Evolutionary conservation across 805 yeast genomes (phyloP).

Genomic region (Lachancea sp.): DNA sequence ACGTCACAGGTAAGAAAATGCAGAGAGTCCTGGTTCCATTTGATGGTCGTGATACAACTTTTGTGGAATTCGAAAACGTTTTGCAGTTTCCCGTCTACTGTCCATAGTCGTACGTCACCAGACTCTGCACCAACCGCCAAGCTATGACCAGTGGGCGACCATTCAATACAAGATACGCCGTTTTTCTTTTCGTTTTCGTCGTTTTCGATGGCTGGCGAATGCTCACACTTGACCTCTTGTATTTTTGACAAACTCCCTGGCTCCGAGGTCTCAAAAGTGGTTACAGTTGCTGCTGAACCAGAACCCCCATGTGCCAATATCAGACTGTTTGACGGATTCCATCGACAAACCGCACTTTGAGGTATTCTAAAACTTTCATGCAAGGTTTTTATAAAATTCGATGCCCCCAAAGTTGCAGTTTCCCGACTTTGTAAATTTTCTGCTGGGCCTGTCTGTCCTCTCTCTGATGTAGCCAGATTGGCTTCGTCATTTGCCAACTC

Average conservation of each 20-base stretch:
- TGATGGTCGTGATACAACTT: conserved; percentile 47
- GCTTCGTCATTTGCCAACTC: conserved; percentile 21
- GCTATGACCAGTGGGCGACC: conserved; percentile 63
- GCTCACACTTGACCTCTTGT: conserved; percentile 22
- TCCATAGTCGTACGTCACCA: conserved; percentile 81
- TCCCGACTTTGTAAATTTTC: background rate
- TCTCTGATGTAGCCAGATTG: background rate
- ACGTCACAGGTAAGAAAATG: conserved; percentile 55
- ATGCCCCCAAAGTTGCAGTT: conserved; percentile 7
- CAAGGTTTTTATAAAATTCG: conserved; percentile 34
- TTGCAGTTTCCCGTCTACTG: conserved; percentile 57
- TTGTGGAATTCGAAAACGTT: conserved; percentile 49
- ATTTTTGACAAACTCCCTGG: conserved; percentile 4
- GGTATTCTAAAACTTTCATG: conserved; percentile 36
- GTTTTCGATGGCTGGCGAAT: conserved; percentile 27
- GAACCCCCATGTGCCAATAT: conserved; percentile 52
- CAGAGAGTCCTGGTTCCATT: conserved; percentile 56
- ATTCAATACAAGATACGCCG: conserved; percentile 37
- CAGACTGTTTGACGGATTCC: conserved; percentile 47
- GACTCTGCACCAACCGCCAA: conserved; percentile 58
- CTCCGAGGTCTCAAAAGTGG: conserved; percentile 29
- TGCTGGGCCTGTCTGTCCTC: too few species aligned
- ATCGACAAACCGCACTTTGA: conserved; percentile 42
- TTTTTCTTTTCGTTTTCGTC: conserved; percentile 16
- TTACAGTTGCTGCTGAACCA: conserved; percentile 42